Conservation (phyloP, 176 grass and related monocot species). For the Avena insularis region DNA sequence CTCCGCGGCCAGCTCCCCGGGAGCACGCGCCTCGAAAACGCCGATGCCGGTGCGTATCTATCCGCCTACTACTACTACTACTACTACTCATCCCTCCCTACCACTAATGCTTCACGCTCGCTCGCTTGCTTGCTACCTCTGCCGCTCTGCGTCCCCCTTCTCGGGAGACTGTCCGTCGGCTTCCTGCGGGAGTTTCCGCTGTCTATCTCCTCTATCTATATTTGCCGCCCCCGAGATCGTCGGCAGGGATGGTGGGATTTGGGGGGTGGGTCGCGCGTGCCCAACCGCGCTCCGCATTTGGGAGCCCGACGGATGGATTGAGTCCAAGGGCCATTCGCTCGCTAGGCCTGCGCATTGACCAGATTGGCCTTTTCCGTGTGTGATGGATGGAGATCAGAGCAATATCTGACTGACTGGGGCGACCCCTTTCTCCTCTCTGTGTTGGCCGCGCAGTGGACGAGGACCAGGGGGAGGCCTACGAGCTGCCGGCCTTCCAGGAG, state of each 20-base stretch:
- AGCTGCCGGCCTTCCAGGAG: conserved; percentile 86
- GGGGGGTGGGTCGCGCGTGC: background rate
- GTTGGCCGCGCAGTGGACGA: conserved; percentile 42
- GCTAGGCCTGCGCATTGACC: background rate
- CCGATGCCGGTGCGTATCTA: conserved; percentile 53
- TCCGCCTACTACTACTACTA: background rate
- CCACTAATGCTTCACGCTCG: too few relatives aligned
- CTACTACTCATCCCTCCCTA: background rate
- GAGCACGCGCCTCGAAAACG: conserved; percentile 44
- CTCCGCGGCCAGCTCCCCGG: conserved; percentile 58
- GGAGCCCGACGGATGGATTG: conserved; percentile 1
- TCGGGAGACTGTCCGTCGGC: background rate
- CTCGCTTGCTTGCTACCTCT: too few relatives aligned
- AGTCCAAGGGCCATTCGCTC: background rate
- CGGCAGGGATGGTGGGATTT: background rate
- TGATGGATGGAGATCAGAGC: background rate
- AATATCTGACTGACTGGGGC: background rate
- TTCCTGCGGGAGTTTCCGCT: background rate
- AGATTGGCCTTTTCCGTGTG: background rate
- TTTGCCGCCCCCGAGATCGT: background rate
- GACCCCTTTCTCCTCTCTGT: background rate
- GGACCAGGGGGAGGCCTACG: conserved; percentile 72
- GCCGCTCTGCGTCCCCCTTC: too few relatives aligned
- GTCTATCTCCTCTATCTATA: too few relatives aligned
- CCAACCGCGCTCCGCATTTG: conserved; percentile 12